Percentiles rank a stretch among this genome's conserved stretches.
Conservation (phyloP, 345 rosid species). For the Fremontodendron californicum region DNA sequence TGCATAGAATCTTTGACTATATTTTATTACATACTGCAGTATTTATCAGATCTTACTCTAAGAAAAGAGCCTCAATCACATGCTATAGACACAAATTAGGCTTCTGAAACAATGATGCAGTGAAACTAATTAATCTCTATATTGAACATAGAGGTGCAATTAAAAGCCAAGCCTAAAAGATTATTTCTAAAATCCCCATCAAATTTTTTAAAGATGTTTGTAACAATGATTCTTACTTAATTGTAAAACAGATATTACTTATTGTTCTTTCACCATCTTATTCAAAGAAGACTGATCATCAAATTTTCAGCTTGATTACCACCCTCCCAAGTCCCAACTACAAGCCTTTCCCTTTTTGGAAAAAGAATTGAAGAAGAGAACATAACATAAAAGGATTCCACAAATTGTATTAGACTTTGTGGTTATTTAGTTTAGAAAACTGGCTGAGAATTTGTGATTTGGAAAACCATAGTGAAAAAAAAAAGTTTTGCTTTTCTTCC, state of each 20-base stretch:
- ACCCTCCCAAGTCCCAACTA: background rate
- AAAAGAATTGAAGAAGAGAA: background rate
- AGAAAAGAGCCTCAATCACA: background rate
- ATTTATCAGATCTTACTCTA: background rate
- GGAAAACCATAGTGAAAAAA: background rate
- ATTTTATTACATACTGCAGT: no score
- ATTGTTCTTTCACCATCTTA: no score
- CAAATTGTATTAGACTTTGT: background rate
- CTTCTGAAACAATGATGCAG: background rate
- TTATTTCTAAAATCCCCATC: no score
- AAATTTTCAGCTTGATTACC: background rate
- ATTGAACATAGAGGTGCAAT: background rate
- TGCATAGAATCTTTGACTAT: no score
- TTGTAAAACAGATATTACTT: no score
- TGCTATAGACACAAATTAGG: background rate
- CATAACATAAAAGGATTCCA: background rate
- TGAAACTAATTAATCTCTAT: background rate
- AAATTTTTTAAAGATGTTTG: no score
- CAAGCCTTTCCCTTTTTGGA: background rate
- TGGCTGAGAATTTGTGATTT: background rate
- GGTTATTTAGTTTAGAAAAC: background rate
- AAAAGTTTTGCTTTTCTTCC: background rate
- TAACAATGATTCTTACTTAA: no score
- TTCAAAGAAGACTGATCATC: no score
- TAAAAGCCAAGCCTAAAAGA: background rate